These are phyloP conservation scores for Agroathelia rolfsii DNA, from an alignment of 1,284 basidiomycete species.

Conservation along the genomic window DNA sequence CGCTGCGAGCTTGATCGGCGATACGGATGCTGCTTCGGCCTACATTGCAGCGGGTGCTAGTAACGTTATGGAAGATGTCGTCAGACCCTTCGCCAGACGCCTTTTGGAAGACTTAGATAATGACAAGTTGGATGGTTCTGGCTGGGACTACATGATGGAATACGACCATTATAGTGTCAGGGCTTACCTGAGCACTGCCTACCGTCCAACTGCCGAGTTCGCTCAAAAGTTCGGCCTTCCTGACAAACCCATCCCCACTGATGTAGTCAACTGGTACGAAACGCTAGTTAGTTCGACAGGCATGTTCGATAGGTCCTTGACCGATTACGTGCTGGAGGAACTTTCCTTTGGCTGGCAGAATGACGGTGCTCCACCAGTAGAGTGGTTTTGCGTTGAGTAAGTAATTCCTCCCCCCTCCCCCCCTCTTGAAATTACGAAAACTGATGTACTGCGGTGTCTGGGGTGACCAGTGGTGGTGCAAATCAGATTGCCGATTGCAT, in stretches of 20 bases:
- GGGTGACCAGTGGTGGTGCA: slow-evolving; percentile 10
- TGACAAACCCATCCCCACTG: slow-evolving; percentile 11
- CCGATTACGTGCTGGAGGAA: slow-evolving; percentile 12
- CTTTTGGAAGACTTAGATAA: no score
- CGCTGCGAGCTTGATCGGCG: no score
- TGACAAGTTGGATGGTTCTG: no score
- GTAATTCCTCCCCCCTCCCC: no score
- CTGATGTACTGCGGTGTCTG: background rate
- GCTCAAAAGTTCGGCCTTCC: background rate
- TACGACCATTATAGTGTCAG: slow-evolving; percentile 17
- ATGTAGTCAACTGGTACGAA: slow-evolving; percentile 21
- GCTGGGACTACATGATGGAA: slow-evolving; percentile 18
- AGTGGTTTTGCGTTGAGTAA: slow-evolving; percentile 10
- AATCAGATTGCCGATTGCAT: slow-evolving; percentile 8
- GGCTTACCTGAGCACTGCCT: slow-evolving; percentile 12
- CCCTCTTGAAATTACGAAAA: background rate
- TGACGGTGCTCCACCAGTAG: background rate
- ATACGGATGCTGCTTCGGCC: no score
- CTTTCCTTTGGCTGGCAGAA: slow-evolving; percentile 2
- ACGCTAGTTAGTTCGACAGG: slow-evolving; percentile 16
- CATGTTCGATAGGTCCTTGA: slow-evolving; percentile 17
- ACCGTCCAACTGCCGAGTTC: slow-evolving; percentile 1
- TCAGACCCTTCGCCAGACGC: no score
- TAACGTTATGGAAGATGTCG: no score
- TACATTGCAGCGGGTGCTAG: no score